Evolutionary conservation across 495 filamentous ascomycete species (phyloP).

Genomic region (Penicillium egyptiacum): DNA sequence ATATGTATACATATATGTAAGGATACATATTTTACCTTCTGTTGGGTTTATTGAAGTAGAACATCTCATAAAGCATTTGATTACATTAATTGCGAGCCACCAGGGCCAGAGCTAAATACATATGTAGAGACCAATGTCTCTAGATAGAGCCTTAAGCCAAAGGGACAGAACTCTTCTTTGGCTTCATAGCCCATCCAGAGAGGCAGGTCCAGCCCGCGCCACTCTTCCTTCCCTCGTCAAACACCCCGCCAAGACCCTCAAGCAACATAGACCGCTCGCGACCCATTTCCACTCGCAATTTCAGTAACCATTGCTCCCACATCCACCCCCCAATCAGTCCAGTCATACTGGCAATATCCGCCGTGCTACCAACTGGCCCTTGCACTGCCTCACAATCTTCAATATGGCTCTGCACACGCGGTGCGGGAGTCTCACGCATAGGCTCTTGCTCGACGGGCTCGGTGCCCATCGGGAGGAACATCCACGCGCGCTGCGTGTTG

Average conservation of each 20-base stretch:
- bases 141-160: background rate
- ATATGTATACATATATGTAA: too few relatives aligned
- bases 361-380: constrained; percentile 70
- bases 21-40: too few relatives aligned
- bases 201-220: constrained; percentile 85
- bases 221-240: constrained; percentile 79
- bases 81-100: constrained; percentile 14
- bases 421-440: constrained; percentile 54
- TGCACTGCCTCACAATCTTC: constrained; percentile 58
- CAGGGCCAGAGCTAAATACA: constrained; percentile 11
- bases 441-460: constrained; percentile 48
- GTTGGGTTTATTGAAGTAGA: too few relatives aligned
- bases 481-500: constrained; percentile 81
- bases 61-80: constrained; percentile 1
- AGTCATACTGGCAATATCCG: constrained; percentile 69
- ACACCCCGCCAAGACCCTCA: constrained; percentile 72
- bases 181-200: constrained; percentile 89
- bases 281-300: constrained; percentile 80
- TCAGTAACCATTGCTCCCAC: constrained; percentile 96
- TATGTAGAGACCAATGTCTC: background rate
- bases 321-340: constrained; percentile 84
- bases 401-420: constrained; percentile 50
- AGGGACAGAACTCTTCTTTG: constrained; percentile 34
- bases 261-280: constrained; percentile 63
- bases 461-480: constrained; percentile 82